phyloP scores from a whole-genome alignment of 2,329 filamentous ascomycete genomes.

The Aspergillus chevalieri region DNA sequence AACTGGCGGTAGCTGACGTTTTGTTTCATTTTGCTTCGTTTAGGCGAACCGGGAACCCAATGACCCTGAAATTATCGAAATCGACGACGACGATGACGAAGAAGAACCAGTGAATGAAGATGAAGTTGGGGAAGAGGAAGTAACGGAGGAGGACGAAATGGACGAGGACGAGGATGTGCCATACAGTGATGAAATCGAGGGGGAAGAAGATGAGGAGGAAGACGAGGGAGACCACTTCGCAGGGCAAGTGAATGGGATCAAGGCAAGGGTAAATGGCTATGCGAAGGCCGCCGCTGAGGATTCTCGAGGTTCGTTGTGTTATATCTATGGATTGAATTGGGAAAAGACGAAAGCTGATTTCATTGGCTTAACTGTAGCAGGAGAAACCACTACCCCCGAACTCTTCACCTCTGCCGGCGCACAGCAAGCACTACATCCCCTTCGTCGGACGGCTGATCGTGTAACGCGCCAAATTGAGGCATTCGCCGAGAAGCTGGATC shows the following conservation, averaged over 20 bases:
- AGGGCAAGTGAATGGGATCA: slow-evolving; percentile 20
- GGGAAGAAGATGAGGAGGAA: slow-evolving; percentile 22
- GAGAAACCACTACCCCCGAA: slow-evolving; percentile 19
- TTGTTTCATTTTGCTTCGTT: not conserved
- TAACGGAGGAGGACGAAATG: slow-evolving; percentile 19
- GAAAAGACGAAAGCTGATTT: slow-evolving; percentile 8
- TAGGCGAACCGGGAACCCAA: slow-evolving; percentile 6
- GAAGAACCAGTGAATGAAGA: slow-evolving; percentile 20
- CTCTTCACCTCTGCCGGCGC: slow-evolving; percentile 43
- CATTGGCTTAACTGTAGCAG: slow-evolving; percentile 1
- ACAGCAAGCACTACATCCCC: slow-evolving; percentile 50
- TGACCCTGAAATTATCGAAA: slow-evolving; percentile 34
- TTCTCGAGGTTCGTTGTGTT: slow-evolving; percentile 9
- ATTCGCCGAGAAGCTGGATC: slow-evolving; percentile 77
- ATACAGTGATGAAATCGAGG: slow-evolving; percentile 14
- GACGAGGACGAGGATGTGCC: slow-evolving; percentile 19
- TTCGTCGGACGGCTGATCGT: slow-evolving; percentile 60
- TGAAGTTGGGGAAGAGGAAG: slow-evolving; percentile 16
- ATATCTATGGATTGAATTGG: not conserved
- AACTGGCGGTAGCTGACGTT: slow-evolving; percentile 9
- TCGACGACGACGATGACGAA: slow-evolving; percentile 28
- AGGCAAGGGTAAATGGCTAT: slow-evolving; percentile 12
- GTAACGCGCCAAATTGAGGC: slow-evolving; percentile 77
- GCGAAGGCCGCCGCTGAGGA: slow-evolving; percentile 1
- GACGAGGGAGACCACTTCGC: slow-evolving; percentile 20